phyloP scores from a whole-genome alignment of 140 eudicot genomes.

The Flaveria floridana region DNA sequence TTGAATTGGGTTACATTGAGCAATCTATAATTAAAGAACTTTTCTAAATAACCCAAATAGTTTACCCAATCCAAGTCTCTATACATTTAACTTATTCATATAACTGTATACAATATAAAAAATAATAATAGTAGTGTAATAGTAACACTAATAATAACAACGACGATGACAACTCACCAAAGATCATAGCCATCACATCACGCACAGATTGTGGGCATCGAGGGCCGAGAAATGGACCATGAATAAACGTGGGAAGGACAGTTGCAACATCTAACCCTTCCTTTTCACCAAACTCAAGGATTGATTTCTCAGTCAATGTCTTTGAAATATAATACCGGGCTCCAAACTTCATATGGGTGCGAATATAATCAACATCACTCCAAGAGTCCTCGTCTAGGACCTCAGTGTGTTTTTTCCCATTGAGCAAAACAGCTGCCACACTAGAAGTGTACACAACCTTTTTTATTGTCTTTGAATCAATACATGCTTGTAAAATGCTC shows the following conservation, averaged over 20 bases:
- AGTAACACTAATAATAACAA: not conserved
- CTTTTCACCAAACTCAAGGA: slow-evolving; percentile 37
- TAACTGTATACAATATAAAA: no score
- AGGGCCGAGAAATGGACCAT: slow-evolving; percentile 51
- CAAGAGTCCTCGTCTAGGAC: slow-evolving; percentile 46
- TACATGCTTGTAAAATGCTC: slow-evolving; percentile 42
- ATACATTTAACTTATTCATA: no score
- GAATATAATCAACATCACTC: slow-evolving; percentile 45
- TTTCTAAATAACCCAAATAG: not conserved
- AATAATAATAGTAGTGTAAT: not conserved
- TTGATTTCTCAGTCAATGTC: slow-evolving; percentile 43
- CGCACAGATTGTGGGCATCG: slow-evolving; percentile 38
- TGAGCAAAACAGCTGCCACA: slow-evolving; percentile 23
- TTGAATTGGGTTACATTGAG: not conserved
- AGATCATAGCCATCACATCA: slow-evolving; percentile 39
- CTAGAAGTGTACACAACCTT: slow-evolving; percentile 58
- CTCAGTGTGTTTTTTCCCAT: slow-evolving; percentile 9
- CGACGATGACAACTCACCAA: slow-evolving; percentile 31
- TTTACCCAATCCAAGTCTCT: not conserved
- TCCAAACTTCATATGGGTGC: slow-evolving; percentile 1
- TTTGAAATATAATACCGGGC: slow-evolving; percentile 43
- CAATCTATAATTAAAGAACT: not conserved
- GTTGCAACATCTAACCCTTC: slow-evolving; percentile 42
- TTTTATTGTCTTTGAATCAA: slow-evolving; percentile 44
- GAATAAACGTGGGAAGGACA: slow-evolving; percentile 39